Conservation (phyloP, 768 basidiomycete genomes). For the Suillus fuscotomentosus region DNA sequence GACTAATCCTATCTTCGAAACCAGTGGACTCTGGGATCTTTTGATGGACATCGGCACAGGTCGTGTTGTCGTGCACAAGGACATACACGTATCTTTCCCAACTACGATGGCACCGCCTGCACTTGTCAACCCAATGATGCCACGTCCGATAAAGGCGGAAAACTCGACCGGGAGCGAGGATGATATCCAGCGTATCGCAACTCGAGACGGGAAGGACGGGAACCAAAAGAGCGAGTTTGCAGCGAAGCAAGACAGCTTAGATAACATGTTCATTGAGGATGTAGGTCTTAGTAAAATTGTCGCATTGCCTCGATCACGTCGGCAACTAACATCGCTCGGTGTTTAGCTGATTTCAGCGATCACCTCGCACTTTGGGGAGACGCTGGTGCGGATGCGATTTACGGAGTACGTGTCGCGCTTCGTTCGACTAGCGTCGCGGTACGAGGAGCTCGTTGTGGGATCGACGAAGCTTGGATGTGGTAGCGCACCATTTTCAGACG, state of each 20-base stretch:
- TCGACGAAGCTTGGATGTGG: constrained; percentile 76
- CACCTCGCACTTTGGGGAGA: constrained; percentile 89
- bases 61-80: constrained; percentile 83
- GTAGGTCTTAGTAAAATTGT: constrained; percentile 44
- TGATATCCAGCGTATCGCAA: constrained; percentile 56
- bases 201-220: constrained; percentile 52
- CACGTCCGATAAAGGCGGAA: constrained; percentile 64
- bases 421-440: constrained; percentile 84
- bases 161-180: constrained; percentile 63
- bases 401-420: constrained; percentile 88
- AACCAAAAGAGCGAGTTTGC: constrained; percentile 50
- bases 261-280: constrained; percentile 92
- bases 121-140: constrained; percentile 42
- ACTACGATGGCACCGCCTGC: constrained; percentile 38
- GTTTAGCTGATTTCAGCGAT: constrained; percentile 80
- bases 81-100: constrained; percentile 65
- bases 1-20: constrained; percentile 94
- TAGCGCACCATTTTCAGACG: constrained; percentile 46
- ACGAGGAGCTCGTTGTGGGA: constrained; percentile 81
- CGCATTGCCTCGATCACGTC: neutral
- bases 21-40: constrained; percentile 86
- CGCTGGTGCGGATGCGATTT: constrained; percentile 83
- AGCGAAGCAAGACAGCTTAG: constrained; percentile 60
- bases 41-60: constrained; percentile 89
- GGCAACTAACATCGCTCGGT: neutral